phyloP scores from a whole-genome alignment of 208 protist genomes.

The Leishmania arabica region DNA sequence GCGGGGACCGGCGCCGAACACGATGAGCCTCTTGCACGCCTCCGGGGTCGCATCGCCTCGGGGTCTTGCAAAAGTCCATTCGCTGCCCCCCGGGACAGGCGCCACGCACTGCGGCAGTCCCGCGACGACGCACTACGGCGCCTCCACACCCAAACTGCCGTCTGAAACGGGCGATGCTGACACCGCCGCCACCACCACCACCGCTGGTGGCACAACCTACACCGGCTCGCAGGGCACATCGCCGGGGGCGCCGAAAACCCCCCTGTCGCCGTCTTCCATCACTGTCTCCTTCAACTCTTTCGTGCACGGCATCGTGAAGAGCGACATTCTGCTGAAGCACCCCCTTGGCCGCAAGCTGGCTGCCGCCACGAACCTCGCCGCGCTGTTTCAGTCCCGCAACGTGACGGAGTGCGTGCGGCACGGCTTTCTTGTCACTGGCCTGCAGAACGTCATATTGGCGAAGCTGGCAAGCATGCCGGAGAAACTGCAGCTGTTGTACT shows the following conservation, averaged over 20 bases:
- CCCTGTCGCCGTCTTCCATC: slow-evolving; percentile 18
- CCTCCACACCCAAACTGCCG: not conserved
- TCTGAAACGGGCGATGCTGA: not conserved
- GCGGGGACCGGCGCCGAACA: slow-evolving; percentile 8
- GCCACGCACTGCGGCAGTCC: slow-evolving; percentile 1
- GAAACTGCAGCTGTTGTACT: slow-evolving; percentile 70
- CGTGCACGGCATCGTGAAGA: slow-evolving; percentile 72
- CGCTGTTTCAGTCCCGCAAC: slow-evolving; percentile 76
- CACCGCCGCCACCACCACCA: not conserved
- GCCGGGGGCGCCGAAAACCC: slow-evolving; percentile 7
- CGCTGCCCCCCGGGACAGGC: not conserved
- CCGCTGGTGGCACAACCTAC: not conserved
- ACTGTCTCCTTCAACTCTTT: slow-evolving; percentile 88
- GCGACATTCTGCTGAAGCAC: slow-evolving; percentile 84
- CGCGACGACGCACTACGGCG: not conserved
- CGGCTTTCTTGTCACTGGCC: slow-evolving; percentile 78
- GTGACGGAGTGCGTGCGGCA: slow-evolving; percentile 79
- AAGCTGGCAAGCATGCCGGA: slow-evolving; percentile 64
- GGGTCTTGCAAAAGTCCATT: not conserved
- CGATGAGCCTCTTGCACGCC: not conserved
- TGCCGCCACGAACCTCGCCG: slow-evolving; percentile 76
- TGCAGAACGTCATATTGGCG: slow-evolving; percentile 60
- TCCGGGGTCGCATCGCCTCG: slow-evolving; percentile 9
- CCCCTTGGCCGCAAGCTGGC: slow-evolving; percentile 80
- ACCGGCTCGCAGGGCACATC: not conserved